phyloP scores from a whole-genome alignment of 2,329 filamentous ascomycete genomes.

The Colletotrichum orbiculare region DNA sequence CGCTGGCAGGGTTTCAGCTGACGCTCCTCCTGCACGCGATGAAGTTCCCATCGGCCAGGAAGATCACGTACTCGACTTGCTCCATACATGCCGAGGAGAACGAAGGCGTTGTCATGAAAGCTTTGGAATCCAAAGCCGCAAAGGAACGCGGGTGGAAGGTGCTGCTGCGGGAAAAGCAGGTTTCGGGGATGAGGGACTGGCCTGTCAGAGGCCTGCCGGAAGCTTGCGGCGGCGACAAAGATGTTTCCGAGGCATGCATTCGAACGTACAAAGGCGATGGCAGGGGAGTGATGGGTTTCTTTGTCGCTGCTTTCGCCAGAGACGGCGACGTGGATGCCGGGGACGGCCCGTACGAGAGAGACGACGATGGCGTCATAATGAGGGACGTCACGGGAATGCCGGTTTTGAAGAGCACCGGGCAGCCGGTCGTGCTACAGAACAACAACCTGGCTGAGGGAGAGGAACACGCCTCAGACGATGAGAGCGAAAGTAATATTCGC shows the following conservation, averaged over 20 bases:
- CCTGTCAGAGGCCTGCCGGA: constrained; percentile 69
- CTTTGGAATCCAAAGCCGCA: constrained; percentile 76
- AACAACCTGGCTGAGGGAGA: not conserved
- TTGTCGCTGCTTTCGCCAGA: constrained; percentile 87
- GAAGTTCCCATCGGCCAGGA: constrained; percentile 77
- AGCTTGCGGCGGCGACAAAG: constrained; percentile 59
- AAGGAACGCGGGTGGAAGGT: constrained; percentile 79
- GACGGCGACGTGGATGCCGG: constrained; percentile 51
- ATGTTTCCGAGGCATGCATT: constrained; percentile 79
- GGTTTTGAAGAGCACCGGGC: constrained; percentile 49
- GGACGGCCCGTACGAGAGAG: constrained; percentile 65
- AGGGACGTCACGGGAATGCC: constrained; percentile 53
- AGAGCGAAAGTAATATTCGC: constrained; percentile 3
- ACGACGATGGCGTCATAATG: constrained; percentile 64
- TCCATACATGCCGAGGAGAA: constrained; percentile 91
- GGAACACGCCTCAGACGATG: constrained; percentile 23
- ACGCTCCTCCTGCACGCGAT: constrained; percentile 87
- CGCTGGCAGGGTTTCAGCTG: constrained; percentile 85
- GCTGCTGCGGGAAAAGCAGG: constrained; percentile 77
- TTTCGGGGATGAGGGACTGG: constrained; percentile 82
- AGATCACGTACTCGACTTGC: constrained; percentile 93
- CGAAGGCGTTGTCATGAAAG: constrained; percentile 81
- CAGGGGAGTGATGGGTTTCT: constrained; percentile 93
- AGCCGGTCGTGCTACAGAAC: constrained; percentile 41
- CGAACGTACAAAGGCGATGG: constrained; percentile 84